Base-by-base conservation (phyloP, 306 rosid genomes). In the Ormosia emarginata region DNA sequence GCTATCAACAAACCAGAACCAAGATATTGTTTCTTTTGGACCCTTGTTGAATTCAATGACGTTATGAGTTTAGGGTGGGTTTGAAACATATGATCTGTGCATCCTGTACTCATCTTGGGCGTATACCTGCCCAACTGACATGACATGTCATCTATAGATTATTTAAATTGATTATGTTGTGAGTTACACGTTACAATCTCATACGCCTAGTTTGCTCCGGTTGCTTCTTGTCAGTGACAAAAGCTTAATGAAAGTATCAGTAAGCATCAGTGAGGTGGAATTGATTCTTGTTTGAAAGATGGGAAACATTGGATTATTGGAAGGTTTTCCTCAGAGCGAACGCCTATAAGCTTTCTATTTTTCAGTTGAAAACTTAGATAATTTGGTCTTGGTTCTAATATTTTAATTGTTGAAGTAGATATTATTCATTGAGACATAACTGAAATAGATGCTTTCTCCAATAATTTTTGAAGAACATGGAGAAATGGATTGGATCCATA, bases 21-120 rank as follows among this genome's bases (percentile, higher is more conserved):
- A 62, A 71, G 75, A 69, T 55, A 64, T 43, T 18, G 77, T 82
- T 89, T 81, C 30, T 78, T 63, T 77, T 86, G 88, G 59, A 61
- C 29, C 70, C 71, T 79, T 57, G 67, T 68, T 77, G 82, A 49
- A 79, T 78, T 75, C 71, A 81, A 76, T 69, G 65, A 80, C 74
- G 73, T 72, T 66, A 80, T 40, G 67, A 79, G 71, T 44, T 80
- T 33, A 44, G 82, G 56, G 71, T 76, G 77, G 78, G 68, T 83
- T 84, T 79, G 79, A 72, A 68, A 61, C 68, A 65, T 53, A 33
- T 80, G 79, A 83, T 76, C 36, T 75, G 80, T 77, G 73, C 33
- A 4, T 79, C 66, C 79, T 86, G 77, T 33, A 75, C 71, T 75
- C n/a, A 68, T 89, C 41, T 49, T 50, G 89, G 43, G 68, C 55